These are phyloP conservation scores for Metrosideros polymorpha DNA, from an alignment of 441 rosid genomes.

Conservation along the genomic window DNA sequence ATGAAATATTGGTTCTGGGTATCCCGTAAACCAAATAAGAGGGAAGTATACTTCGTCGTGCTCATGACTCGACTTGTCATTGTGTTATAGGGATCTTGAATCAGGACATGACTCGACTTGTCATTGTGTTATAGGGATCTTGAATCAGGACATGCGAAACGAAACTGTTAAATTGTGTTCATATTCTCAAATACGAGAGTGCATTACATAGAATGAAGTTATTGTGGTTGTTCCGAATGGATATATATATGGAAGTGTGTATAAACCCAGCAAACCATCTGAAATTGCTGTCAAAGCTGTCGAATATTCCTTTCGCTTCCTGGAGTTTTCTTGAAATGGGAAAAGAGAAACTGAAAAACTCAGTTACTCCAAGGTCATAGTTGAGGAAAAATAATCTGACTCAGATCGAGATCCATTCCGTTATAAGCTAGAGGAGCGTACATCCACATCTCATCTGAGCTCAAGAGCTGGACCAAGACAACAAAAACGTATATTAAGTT, in stretches of 20 bases:
- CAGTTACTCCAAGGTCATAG: neutral
- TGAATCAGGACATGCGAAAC: neutral
- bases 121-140: no score
- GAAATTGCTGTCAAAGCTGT: neutral
- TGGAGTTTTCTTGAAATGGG: neutral
- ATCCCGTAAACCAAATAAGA: neutral
- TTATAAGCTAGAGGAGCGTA: conserved; percentile 1
- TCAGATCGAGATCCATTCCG: neutral
- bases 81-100: neutral
- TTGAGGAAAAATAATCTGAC: neutral
- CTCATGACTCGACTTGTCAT: neutral
- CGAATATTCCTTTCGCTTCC: neutral
- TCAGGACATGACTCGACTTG: no score
- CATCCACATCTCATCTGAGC: conserved; percentile 7
- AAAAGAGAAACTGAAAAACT: neutral
- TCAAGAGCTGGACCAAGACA: neutral
- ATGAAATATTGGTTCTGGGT: neutral
- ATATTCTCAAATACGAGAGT: neutral
- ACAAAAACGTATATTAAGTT: neutral
- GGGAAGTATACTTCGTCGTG: neutral
- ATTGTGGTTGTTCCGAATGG: neutral
- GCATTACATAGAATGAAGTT: neutral
- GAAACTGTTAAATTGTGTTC: neutral
- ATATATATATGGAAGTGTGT: neutral
- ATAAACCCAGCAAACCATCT: neutral